Evolutionary conservation across 139 green algal species (phyloP), one percentile per base, ranked within the genome.

Genomic region (Zygnema cylindricum): DNA sequence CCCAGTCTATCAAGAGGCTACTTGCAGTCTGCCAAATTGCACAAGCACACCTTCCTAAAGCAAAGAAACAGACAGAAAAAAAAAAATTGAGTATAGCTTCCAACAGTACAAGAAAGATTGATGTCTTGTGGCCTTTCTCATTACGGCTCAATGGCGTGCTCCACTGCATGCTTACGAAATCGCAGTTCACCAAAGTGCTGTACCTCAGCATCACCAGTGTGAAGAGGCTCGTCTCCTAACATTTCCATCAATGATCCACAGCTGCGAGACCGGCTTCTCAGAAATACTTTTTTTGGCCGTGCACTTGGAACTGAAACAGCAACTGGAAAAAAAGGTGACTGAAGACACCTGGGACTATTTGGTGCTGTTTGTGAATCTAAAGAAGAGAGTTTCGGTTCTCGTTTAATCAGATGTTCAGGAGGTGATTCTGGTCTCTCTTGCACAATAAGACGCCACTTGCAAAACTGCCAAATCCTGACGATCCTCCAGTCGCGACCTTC

Each of bases 71-170:
- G n/a, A n/a, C n/a, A n/a, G n/a, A n/a, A n/a, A n/a, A n/a, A n/a
- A n/a, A n/a, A n/a, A n/a, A n/a, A n/a, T n/a, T n/a, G n/a, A n/a
- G n/a, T n/a, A n/a, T n/a, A n/a, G n/a, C n/a, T n/a, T n/a, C n/a
- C n/a, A n/a, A n/a, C n/a, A n/a, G n/a, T n/a, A n/a, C n/a, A n/a
- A n/a, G n/a, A n/a, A n/a, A n/a, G n/a, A n/a, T n/a, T n/a, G n/a
- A n/a, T n/a, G n/a, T n/a, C n/a, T n/a, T n/a, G n/a, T n/a, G n/a
- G n/a, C n/a, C n/a, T n/a, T 63, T 63, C 49, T 63, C 7, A 7
- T 63, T 63, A 63, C 16, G 49, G 7, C 49, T 63, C 49, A 7
- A 33, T 83, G 30, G 43, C 41, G 69, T 83, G 76, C 43, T 83
- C 41, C 76, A 35, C 49, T 49, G 76, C 41, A 33, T 21, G 43